Base-by-base conservation (phyloP, 2,329 filamentous ascomycete genomes). In the Aspergillus ibericus region DNA sequence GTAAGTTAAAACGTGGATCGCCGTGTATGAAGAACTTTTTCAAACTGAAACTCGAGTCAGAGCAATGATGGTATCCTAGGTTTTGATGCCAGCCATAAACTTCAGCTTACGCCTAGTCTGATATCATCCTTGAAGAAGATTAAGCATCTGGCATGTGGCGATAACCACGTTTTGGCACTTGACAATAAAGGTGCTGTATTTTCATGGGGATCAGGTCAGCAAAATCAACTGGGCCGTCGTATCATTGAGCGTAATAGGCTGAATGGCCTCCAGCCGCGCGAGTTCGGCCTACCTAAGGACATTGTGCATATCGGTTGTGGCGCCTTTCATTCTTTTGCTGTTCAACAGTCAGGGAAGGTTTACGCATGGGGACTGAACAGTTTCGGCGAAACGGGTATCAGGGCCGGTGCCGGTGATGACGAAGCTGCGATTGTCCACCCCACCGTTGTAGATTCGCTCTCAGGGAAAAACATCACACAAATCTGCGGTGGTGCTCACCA, bases 311-410 rank as follows among this genome's bases (percentile, higher is more conserved):
- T 90, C 58, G 83, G 84, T 27, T 88, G 87, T 55, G 92, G 92
- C 46, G 85, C 88, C 13, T 93, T 93, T 76, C 91, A 96, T 79
- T 90, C 87, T 66, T 93, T 96, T 67, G 89, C 88, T 51, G 83
- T 92, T 50, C 83, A 84, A 66, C 83, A 86, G 61, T 83, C 87
- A 27, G 87, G 87, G 38, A 82, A 84, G 29, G 88, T 93, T 32
- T 95, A 87, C 76, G 85, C 87, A 0, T 96, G 92, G 91, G 92
- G 92, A 22, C 80, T 93, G 29, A 96, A 96, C 82, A 92, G 90
- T 76, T 96, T 90, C 74, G 90, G 88, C 62, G 88, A 96, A 78
- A 90, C 90, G 15, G 91, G 89, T 35, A 82, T 88, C 59, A 79
- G 81, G 15, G 82, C 85, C 44, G 81, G 82, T 55, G 86, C 84